A percentile compares a stretch with the other conserved stretches of the same genome.
Evolutionary conservation across 2,329 filamentous ascomycete genomes (phyloP).

Genomic region (Sclerotinia glacialis): DNA sequence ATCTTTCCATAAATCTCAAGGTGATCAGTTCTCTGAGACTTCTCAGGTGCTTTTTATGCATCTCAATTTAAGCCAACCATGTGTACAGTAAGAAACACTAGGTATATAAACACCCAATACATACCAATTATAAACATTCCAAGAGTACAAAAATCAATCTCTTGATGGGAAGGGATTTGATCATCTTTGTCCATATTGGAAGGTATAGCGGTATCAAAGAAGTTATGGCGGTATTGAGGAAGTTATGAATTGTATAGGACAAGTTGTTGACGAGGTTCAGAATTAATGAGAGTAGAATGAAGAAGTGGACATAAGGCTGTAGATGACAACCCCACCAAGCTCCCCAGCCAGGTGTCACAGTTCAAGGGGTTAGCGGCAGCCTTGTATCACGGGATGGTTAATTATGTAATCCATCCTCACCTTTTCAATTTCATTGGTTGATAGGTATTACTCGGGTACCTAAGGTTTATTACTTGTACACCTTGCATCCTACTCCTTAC

Average conservation of each 20-base stretch:
- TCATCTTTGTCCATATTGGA: constrained; percentile 27
- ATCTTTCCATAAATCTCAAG: background rate
- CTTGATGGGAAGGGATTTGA: constrained; percentile 38
- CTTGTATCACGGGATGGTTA: background rate
- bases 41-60: constrained; percentile 12
- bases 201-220: background rate
- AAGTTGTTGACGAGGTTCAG: background rate
- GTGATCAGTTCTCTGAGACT: background rate
- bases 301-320: constrained; percentile 4
- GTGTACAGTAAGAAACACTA: background rate
- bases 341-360: background rate
- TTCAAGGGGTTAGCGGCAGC: background rate
- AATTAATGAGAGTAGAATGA: background rate
- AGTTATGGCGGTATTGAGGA: background rate
- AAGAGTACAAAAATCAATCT: constrained; percentile 65
- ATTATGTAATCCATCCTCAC: background rate
- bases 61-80: background rate
- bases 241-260: background rate
- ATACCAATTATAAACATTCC: constrained; percentile 74
- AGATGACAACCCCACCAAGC: background rate
- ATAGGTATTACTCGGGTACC: no score
- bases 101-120: constrained; percentile 27
- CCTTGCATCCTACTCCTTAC: no score
- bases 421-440: no score
- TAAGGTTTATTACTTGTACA: no score